Conservation (phyloP, 768 basidiomycete species). For the Nidularia sp. region DNA sequence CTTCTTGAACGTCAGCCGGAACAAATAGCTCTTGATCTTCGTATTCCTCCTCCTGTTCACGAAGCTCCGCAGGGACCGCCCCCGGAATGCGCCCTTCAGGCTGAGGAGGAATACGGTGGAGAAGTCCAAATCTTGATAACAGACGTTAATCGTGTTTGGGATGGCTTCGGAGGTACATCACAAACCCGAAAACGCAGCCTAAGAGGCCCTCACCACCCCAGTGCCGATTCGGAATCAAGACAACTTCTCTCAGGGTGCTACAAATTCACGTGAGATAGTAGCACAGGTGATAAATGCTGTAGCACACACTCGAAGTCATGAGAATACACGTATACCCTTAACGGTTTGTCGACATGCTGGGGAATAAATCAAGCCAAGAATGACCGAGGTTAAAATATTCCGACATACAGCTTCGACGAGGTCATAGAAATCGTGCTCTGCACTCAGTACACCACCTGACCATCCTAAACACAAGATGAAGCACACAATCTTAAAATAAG, state of each 20-base stretch:
- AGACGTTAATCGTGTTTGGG: too few species aligned
- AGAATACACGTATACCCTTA: slow-evolving; percentile 94
- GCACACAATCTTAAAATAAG: background rate
- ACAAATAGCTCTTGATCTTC: slow-evolving; percentile 70
- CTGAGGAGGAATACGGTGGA: slow-evolving; percentile 90
- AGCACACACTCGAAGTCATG: slow-evolving; percentile 87
- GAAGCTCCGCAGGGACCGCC: slow-evolving; percentile 52
- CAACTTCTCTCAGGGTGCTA: slow-evolving; percentile 89
- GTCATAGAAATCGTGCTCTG: slow-evolving; percentile 96
- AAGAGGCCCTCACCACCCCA: slow-evolving; percentile 97
- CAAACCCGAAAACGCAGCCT: slow-evolving; percentile 93
- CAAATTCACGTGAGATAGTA: slow-evolving; percentile 6
- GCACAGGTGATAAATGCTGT: background rate
- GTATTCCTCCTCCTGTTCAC: slow-evolving; percentile 42
- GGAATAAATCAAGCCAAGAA: background rate
- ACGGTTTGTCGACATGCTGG: slow-evolving; percentile 90
- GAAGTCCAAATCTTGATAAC: slow-evolving; percentile 68
- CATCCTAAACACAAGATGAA: slow-evolving; percentile 66
- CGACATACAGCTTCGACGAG: slow-evolving; percentile 83
- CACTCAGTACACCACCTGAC: slow-evolving; percentile 87
- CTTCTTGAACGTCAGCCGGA: slow-evolving; percentile 53
- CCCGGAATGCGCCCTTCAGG: slow-evolving; percentile 55
- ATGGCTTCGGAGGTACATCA: slow-evolving; percentile 6
- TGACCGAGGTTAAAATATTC: background rate
- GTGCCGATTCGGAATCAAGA: slow-evolving; percentile 91